Evolutionary conservation across 1,284 basidiomycete genomes (phyloP).

Genomic region (Apiotrichum veenhuisii): DNA sequence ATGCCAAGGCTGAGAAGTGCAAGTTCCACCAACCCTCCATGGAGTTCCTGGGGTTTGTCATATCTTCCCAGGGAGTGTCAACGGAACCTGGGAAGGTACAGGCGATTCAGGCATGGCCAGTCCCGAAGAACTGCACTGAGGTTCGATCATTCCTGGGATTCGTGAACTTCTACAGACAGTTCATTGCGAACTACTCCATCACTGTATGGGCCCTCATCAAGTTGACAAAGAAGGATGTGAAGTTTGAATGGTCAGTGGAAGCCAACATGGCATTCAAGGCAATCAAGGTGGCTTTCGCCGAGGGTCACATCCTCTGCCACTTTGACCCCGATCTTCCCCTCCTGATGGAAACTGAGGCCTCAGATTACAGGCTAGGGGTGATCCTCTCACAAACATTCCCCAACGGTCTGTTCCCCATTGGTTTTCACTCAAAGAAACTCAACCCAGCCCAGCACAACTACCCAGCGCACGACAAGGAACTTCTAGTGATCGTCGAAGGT

Average conservation of each 20-base stretch:
- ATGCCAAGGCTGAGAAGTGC: slow-evolving; percentile 50
- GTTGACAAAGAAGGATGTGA: too few species aligned
- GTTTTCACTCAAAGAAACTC: slow-evolving; percentile 44
- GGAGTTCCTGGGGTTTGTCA: slow-evolving; percentile 52
- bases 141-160: slow-evolving; percentile 52
- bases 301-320: slow-evolving; percentile 47
- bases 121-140: slow-evolving; percentile 41
- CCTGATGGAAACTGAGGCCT: slow-evolving; percentile 43
- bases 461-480: slow-evolving; percentile 54
- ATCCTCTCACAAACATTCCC: slow-evolving; percentile 35
- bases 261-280: too few species aligned
- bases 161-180: slow-evolving; percentile 51
- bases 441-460: slow-evolving; percentile 52
- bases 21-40: slow-evolving; percentile 28
- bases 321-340: slow-evolving; percentile 41
- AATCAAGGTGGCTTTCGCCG: too few species aligned
- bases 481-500: slow-evolving; percentile 52
- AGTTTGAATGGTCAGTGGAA: too few species aligned
- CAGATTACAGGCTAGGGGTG: slow-evolving; percentile 34
- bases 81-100: slow-evolving; percentile 50
- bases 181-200: slow-evolving; percentile 50
- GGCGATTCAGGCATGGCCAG: slow-evolving; percentile 39
- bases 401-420: slow-evolving; percentile 44
- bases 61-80: neutral
- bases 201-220: too few species aligned